These are phyloP conservation scores for Aspergillus neotritici DNA, from an alignment of 2,329 filamentous ascomycete genomes.

Conservation along the genomic window DNA sequence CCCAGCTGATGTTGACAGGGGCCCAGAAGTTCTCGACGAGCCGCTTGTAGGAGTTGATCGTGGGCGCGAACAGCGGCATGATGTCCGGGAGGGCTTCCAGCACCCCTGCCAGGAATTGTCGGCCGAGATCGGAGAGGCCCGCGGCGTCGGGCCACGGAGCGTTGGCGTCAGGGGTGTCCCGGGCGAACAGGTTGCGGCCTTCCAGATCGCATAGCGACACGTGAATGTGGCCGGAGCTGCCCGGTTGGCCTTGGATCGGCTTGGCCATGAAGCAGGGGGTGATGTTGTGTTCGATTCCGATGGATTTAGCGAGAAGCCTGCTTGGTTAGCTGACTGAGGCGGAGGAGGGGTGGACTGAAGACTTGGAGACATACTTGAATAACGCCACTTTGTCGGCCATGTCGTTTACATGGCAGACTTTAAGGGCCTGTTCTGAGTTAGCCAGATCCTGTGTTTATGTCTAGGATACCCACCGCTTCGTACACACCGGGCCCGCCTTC, in stretches of 20 bases:
- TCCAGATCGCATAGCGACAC: slow-evolving; percentile 72
- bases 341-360: background rate
- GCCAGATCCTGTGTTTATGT: background rate
- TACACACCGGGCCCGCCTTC: slow-evolving; percentile 89
- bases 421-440: slow-evolving; percentile 53
- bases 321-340: slow-evolving; percentile 1
- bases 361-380: slow-evolving; percentile 62
- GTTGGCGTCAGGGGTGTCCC: slow-evolving; percentile 63
- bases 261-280: slow-evolving; percentile 99
- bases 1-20: slow-evolving; percentile 93
- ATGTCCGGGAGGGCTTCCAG: slow-evolving; percentile 82
- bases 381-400: slow-evolving; percentile 87
- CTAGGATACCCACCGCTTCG: slow-evolving; percentile 59
- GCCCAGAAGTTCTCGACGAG: slow-evolving; percentile 99
- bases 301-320: slow-evolving; percentile 75
- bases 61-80: slow-evolving; percentile 90
- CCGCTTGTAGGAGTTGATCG: slow-evolving; percentile 93
- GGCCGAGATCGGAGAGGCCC: slow-evolving; percentile 77
- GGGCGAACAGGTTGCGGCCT: slow-evolving; percentile 75
- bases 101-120: slow-evolving; percentile 85
- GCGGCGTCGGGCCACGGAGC: slow-evolving; percentile 68
- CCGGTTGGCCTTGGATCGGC: slow-evolving; percentile 78
- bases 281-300: slow-evolving; percentile 77
- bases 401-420: slow-evolving; percentile 74
- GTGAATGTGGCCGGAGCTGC: slow-evolving; percentile 92